Base-by-base conservation (phyloP, 1,139 yeast genomes). In the Geotrichum candidum region DNA sequence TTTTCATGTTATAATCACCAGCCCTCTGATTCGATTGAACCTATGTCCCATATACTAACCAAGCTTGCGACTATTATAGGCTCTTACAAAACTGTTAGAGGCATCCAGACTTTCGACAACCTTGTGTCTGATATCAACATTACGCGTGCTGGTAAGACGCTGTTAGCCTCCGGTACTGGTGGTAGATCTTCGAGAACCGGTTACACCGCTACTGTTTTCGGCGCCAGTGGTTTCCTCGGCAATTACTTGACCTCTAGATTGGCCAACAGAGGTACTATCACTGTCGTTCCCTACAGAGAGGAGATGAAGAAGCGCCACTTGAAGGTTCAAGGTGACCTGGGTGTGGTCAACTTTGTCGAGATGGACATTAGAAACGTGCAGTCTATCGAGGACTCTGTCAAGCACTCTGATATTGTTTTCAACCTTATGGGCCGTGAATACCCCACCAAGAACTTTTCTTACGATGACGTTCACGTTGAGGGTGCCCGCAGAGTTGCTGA, bases 111-210 rank as follows among this genome's bases (percentile, higher is more conserved):
- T 31, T 68, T 74, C 61, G 76, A 72, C 54, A 69, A 68, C 61
- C 71, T 82, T 57, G 78, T 76, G 63, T 77, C 82, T 61, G 96
- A 90, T 73, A 78, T 90, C 70, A 86, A 87, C 76, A 85, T 90
- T 74, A 87, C 95, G 65, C 81, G 85, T 68, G 79, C 81, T 62
- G 96, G 96, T 50, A 88, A 90, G 72, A 86, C 90, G 53, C 81
- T 85, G 68, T 74, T 87, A 60, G 75, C 88, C 27, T 80, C 80
- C 51, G 96, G 96, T 64, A 77, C 84, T 58, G 96, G 96, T 54
- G 96, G 96, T 52, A 73, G 80, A 66, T 87, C 96, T 10, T 89
- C 96, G 50, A 82, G 96, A 78, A 86, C 94, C n/a, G 96, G 96
- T 1, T 88, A 85, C 77, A 88, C 94, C 6, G 96, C 94, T 35